Percentiles rank a stretch among this genome's conserved stretches.
Evolutionary conservation across 495 filamentous ascomycete genomes (phyloP).

Genomic region (Pyronema domesticum): DNA sequence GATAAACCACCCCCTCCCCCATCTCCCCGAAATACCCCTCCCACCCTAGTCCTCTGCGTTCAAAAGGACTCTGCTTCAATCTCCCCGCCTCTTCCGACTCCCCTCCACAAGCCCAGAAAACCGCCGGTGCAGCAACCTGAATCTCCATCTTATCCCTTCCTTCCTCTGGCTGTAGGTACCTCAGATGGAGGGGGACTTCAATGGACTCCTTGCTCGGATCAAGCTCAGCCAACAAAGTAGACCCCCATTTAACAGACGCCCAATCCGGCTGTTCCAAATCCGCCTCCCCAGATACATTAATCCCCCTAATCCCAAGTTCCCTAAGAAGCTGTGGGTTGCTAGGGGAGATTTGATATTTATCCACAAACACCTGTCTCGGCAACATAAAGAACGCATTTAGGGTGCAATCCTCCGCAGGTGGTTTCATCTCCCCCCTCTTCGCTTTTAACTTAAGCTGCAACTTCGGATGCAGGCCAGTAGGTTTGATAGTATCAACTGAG

Average conservation of each 20-base stretch:
- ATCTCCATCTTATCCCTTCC: constrained; percentile 30
- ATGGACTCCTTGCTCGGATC: constrained; percentile 13
- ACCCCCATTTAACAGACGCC: constrained; percentile 60
- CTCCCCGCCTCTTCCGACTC: constrained; percentile 43
- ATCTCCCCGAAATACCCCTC: constrained; percentile 53
- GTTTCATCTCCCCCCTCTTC: constrained; percentile 20
- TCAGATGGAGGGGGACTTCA: constrained; percentile 70
- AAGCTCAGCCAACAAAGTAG: constrained; percentile 58
- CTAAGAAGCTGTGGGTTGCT: constrained; percentile 49
- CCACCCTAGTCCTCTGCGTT: constrained; percentile 65
- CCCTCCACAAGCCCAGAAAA: constrained; percentile 84
- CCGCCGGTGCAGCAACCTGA: constrained; percentile 48
- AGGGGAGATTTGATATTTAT: constrained; percentile 62
- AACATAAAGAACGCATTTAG: constrained; percentile 75
- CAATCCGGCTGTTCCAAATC: constrained; percentile 91
- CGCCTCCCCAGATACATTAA: constrained; percentile 46
- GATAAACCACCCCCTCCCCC: constrained; percentile 54
- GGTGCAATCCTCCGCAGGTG: constrained; percentile 34
- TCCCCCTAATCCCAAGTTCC: constrained; percentile 57
- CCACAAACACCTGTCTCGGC: constrained; percentile 65
- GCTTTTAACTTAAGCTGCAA: constrained; percentile 38
- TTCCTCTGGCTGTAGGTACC: constrained; percentile 53
- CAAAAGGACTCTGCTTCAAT: constrained; percentile 71
- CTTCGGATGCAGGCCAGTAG: constrained; percentile 77
- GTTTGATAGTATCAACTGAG: constrained; percentile 39